These are phyloP conservation scores for Mychonastes homosphaera DNA, from an alignment of 139 green algal genomes.

Conservation along the genomic window DNA sequence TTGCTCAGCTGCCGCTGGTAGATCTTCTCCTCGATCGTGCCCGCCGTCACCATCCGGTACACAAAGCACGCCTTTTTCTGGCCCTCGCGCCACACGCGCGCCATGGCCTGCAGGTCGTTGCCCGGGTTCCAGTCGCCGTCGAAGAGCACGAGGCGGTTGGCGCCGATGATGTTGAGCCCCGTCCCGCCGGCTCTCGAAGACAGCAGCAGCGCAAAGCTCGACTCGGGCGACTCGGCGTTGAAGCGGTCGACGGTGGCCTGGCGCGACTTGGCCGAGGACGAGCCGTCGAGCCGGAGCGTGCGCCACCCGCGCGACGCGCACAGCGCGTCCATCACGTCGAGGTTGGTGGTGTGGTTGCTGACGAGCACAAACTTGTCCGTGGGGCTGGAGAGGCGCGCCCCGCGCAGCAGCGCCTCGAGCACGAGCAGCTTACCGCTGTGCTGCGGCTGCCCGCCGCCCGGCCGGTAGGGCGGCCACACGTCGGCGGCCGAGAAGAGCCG, in stretches of 20 bases:
- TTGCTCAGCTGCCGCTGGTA: slow-evolving; percentile 93
- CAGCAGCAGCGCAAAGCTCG: slow-evolving; percentile 88
- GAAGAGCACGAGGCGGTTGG: slow-evolving; percentile 90
- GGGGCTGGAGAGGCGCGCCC: slow-evolving; percentile 23
- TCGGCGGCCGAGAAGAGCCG: slow-evolving; percentile 13
- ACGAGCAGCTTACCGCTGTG: slow-evolving; percentile 54
- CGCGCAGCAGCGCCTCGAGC: slow-evolving; percentile 44
- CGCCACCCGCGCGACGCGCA: slow-evolving; percentile 69
- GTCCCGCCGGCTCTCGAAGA: slow-evolving; percentile 84
- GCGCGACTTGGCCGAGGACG: slow-evolving; percentile 65
- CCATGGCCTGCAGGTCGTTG: too few species aligned
- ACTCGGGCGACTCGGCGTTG: slow-evolving; percentile 45
- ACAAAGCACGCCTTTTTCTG: slow-evolving; percentile 89
- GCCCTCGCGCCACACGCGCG: slow-evolving; percentile 85
- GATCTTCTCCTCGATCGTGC: slow-evolving; percentile 97
- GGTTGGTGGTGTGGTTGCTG: slow-evolving; percentile 59
- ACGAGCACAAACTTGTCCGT: slow-evolving; percentile 56
- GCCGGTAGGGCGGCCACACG: slow-evolving; percentile 28
- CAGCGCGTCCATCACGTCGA: slow-evolving; percentile 70
- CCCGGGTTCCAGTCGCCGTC: slow-evolving; percentile 66
- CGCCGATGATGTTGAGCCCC: slow-evolving; percentile 95
- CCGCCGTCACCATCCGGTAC: slow-evolving; percentile 88
- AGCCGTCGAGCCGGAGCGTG: slow-evolving; percentile 76
- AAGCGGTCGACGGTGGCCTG: slow-evolving; percentile 82
- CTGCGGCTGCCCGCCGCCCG: slow-evolving; percentile 26